A percentile compares a stretch with the other conserved stretches of the same genome.
These are phyloP conservation scores for Neurospora sublineolata DNA, from an alignment of 495 filamentous ascomycete species.

Conservation along the genomic window DNA sequence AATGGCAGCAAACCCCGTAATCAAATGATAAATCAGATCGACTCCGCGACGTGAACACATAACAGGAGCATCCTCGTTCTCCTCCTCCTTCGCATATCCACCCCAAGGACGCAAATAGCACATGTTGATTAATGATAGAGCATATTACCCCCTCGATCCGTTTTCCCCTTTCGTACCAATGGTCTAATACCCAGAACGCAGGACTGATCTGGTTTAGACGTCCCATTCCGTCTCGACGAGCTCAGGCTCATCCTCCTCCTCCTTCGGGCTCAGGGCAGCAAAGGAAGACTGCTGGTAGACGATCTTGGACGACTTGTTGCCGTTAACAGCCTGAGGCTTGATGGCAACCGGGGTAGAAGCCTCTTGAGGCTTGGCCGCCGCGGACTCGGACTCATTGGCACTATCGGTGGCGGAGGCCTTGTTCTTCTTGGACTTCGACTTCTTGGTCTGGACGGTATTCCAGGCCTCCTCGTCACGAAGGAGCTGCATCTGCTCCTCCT, in stretches of 20 bases:
- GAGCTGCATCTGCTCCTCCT: slow-evolving; percentile 76
- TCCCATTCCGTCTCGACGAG: slow-evolving; percentile 37
- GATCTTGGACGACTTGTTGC: slow-evolving; percentile 20
- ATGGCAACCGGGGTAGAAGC: slow-evolving; percentile 7
- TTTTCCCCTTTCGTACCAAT: neutral
- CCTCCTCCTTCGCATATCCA: neutral
- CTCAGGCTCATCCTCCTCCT: slow-evolving; percentile 23
- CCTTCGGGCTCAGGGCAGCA: slow-evolving; percentile 33
- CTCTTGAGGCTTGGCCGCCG: slow-evolving; percentile 5
- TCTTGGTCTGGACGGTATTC: slow-evolving; percentile 71
- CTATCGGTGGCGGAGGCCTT: slow-evolving; percentile 19
- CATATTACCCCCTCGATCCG: neutral
- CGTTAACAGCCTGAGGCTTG: slow-evolving; percentile 14
- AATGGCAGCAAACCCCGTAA: neutral
- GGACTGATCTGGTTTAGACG: slow-evolving; percentile 20
- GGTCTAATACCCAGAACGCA: neutral
- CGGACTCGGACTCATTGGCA: slow-evolving; percentile 15
- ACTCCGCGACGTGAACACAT: neutral
- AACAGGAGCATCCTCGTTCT: neutral
- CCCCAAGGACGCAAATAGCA: neutral
- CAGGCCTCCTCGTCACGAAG: slow-evolving; percentile 54
- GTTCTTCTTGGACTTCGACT: slow-evolving; percentile 38
- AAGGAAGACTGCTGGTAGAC: slow-evolving; percentile 34
- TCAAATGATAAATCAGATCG: neutral
- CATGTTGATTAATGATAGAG: neutral